Percentiles rank a stretch among this genome's conserved stretches.
phyloP scores from a whole-genome alignment of 2,329 filamentous ascomycete species.

The Colletotrichum sp. region DNA sequence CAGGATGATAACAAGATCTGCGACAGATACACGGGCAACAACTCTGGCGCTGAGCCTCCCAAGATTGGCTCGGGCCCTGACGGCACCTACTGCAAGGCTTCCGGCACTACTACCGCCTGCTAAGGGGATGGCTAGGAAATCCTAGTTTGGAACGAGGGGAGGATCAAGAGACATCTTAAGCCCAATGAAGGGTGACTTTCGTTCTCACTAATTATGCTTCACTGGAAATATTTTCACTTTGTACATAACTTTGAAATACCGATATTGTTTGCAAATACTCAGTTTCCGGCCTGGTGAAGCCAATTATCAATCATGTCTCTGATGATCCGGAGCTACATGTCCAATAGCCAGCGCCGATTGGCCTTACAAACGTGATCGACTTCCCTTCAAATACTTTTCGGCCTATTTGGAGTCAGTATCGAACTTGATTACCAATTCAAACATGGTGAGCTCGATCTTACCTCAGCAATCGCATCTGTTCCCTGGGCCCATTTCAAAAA shows the following conservation, averaged over 20 bases:
- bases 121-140: background rate
- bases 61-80: conserved; percentile 42
- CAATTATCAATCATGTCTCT: fast-evolving
- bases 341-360: too few relatives aligned
- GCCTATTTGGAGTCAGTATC: fast-evolving
- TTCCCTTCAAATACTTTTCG: background rate
- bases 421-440: fast-evolving
- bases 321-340: background rate
- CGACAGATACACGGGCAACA: conserved; percentile 41
- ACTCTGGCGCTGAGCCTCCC: conserved; percentile 37
- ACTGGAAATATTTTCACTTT: background rate
- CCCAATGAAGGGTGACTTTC: background rate
- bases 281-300: too few relatives aligned
- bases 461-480: background rate
- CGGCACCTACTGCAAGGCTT: conserved; percentile 34
- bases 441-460: background rate
- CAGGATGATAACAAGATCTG: conserved; percentile 33
- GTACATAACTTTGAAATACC: background rate
- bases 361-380: background rate
- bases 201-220: background rate
- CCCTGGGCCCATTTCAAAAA: background rate
- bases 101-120: conserved; percentile 19
- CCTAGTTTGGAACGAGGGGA: background rate
- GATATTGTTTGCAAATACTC: too few relatives aligned
- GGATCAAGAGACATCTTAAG: background rate